Conservation (phyloP, 352 stramenopile species). For the Peronospora tabacina region DNA sequence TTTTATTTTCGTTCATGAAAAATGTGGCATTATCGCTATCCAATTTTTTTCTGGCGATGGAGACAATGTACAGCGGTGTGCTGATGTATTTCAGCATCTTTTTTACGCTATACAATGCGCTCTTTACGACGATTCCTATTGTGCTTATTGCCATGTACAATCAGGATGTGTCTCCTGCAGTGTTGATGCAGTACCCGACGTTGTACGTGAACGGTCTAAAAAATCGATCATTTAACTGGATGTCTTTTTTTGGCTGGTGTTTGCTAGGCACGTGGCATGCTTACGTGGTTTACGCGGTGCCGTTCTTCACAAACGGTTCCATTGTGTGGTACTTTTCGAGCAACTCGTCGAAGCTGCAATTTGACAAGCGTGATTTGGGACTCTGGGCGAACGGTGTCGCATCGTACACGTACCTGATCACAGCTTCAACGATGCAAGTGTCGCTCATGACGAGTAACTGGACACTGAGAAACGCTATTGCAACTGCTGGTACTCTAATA, state of each 20-base stretch:
- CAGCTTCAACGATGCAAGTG: conserved; percentile 77
- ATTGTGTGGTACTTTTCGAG: conserved; percentile 79
- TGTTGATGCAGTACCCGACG: conserved; percentile 86
- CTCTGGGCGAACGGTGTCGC: conserved; percentile 77
- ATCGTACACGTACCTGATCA: conserved; percentile 83
- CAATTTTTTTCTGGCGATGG: conserved; percentile 77
- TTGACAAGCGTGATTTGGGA: conserved; percentile 62
- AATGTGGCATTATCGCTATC: conserved; percentile 80
- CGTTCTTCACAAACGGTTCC: conserved; percentile 81
- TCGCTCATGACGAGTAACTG: conserved; percentile 87
- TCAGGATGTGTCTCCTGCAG: conserved; percentile 80
- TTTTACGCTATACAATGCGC: conserved; percentile 86
- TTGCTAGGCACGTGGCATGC: conserved; percentile 79
- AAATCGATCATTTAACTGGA: conserved; percentile 86
- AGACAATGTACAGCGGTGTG: conserved; percentile 83
- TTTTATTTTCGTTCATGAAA: conserved; percentile 88
- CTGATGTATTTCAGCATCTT: conserved; percentile 87
- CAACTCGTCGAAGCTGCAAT: conserved; percentile 39
- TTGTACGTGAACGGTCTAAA: conserved; percentile 85
- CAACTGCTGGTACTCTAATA: conserved; percentile 70
- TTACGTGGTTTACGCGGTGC: conserved; percentile 79
- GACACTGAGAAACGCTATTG: conserved; percentile 62
- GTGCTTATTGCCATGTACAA: conserved; percentile 89
- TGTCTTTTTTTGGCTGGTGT: conserved; percentile 85
- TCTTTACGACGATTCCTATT: conserved; percentile 87